phyloP scores from a whole-genome alignment of 768 basidiomycete genomes.

The Russula olivacea region DNA sequence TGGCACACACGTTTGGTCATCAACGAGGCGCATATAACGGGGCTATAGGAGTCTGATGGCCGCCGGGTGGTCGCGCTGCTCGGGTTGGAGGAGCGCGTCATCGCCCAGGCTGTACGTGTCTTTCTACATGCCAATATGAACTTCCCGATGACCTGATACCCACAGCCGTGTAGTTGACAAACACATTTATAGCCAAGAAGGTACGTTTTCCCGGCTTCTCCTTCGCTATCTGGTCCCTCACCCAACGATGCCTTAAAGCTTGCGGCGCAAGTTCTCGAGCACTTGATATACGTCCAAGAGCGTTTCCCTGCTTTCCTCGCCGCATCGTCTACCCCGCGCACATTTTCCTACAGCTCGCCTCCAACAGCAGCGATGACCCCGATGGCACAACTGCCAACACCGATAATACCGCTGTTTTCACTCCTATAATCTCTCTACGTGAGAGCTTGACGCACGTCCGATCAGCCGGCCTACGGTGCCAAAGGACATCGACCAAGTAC shows the following conservation, averaged over 20 bases:
- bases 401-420: constrained; percentile 82
- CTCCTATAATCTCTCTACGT: no score
- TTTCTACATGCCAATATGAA: no score
- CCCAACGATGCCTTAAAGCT: constrained; percentile 25
- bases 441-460: constrained; percentile 61
- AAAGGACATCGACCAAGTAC: constrained; percentile 75
- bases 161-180: no score
- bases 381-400: constrained; percentile 43
- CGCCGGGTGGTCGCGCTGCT: constrained; percentile 34
- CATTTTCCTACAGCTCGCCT: constrained; percentile 27
- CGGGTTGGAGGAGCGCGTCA: no score
- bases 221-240: constrained; percentile 27
- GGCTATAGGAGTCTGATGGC: constrained; percentile 65
- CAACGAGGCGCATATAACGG: constrained; percentile 78
- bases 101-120: no score
- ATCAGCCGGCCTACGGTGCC: constrained; percentile 93
- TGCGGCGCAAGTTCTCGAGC: constrained; percentile 37
- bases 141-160: no score
- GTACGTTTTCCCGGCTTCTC: constrained; percentile 32
- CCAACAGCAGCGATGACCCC: constrained; percentile 9
- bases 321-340: constrained; percentile 29
- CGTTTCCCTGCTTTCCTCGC: constrained; percentile 30
- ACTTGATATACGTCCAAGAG: constrained; percentile 39
- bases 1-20: constrained; percentile 60
- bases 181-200: constrained; percentile 41